Percentiles rank a stretch among this genome's conserved stretches.
These are phyloP conservation scores for Cyclocybe cylindracea DNA, from an alignment of 768 basidiomycete species.

Conservation along the genomic window DNA sequence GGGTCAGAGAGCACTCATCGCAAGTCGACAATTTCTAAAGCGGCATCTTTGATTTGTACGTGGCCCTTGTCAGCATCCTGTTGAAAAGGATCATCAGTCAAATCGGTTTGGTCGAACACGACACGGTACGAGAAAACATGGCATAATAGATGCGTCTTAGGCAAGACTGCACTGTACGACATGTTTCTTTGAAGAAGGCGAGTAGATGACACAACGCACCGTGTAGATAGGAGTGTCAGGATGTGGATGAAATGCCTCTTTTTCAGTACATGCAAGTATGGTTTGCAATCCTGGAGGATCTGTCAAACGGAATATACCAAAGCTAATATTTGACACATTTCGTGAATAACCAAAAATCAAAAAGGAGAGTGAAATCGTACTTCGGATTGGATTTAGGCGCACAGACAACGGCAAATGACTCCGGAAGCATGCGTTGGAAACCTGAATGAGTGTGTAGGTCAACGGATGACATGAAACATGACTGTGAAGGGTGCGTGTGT, in stretches of 20 bases:
- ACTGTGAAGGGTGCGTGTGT: constrained; percentile 90
- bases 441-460: constrained; percentile 90
- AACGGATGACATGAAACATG: constrained; percentile 94
- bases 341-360: neutral
- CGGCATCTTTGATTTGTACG: constrained; percentile 72
- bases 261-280: constrained; percentile 65
- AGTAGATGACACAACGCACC: constrained; percentile 45
- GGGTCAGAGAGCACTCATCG: constrained; percentile 35
- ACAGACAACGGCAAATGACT: constrained; percentile 92
- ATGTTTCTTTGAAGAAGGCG: neutral
- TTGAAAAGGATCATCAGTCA: neutral
- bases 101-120: too few relatives aligned
- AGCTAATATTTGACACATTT: constrained; percentile 39
- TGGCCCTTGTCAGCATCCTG: constrained; percentile 88
- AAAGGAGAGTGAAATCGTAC: constrained; percentile 37
- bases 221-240: constrained; percentile 85
- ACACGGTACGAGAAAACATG: neutral
- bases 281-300: constrained; percentile 82
- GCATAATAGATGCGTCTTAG: neutral
- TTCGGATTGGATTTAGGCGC: constrained; percentile 78
- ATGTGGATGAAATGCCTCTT: constrained; percentile 87
- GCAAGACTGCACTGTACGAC: neutral
- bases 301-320: constrained; percentile 88
- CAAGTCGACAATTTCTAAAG: constrained; percentile 84
- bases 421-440: constrained; percentile 88